These are phyloP conservation scores for Saccharomycopsis hybrid DNA, from an alignment of 1,139 yeast species.

Conservation along the genomic window DNA sequence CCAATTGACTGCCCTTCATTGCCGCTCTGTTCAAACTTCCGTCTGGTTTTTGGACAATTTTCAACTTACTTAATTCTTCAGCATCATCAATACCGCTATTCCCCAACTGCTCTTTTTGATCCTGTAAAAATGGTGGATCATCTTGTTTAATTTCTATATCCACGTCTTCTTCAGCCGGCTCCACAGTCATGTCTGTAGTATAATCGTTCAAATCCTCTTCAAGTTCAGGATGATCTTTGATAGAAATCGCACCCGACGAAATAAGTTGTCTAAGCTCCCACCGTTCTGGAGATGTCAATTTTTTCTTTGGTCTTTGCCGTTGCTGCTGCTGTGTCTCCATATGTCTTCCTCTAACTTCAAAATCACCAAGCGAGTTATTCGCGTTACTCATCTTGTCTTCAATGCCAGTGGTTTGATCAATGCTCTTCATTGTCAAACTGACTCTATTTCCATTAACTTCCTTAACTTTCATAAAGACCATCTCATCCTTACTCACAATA, in stretches of 20 bases:
- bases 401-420: conserved; percentile 65
- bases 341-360: conserved; percentile 18
- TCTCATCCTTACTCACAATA: conserved; percentile 48
- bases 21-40: conserved; percentile 80
- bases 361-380: conserved; percentile 11
- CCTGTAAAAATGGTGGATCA: conserved; percentile 53
- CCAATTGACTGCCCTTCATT: conserved; percentile 62
- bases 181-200: conserved; percentile 34
- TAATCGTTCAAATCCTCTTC: conserved; percentile 40
- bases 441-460: conserved; percentile 47
- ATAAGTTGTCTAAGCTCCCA: conserved; percentile 86
- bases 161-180: conserved; percentile 46
- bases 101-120: conserved; percentile 30
- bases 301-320: conserved; percentile 29
- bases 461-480: conserved; percentile 57
- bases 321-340: neutral
- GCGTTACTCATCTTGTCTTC: conserved; percentile 26
- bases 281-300: conserved; percentile 77
- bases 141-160: conserved; percentile 68
- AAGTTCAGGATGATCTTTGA: conserved; percentile 67
- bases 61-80: conserved; percentile 40
- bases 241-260: conserved; percentile 69
- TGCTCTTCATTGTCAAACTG: conserved; percentile 63
- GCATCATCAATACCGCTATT: conserved; percentile 41
- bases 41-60: conserved; percentile 62